These are phyloP conservation scores for Podaxis pistillaris DNA, from an alignment of 768 basidiomycete genomes.

Conservation along the genomic window DNA sequence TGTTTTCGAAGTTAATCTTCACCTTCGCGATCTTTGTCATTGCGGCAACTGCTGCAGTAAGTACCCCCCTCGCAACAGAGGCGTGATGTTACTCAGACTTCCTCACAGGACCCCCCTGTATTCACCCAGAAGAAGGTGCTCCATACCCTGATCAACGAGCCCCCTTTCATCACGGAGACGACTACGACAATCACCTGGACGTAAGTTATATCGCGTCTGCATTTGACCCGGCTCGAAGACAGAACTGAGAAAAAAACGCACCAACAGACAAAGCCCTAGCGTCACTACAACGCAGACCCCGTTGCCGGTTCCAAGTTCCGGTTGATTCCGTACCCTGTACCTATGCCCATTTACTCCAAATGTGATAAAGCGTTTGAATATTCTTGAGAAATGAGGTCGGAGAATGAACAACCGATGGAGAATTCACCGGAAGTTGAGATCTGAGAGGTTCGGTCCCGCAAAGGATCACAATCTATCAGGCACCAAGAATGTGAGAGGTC, in stretches of 20 bases:
- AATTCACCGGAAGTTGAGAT: no score
- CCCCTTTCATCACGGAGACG: slow-evolving; percentile 1
- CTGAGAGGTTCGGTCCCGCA: no score
- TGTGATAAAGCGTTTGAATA: not conserved
- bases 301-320: not conserved
- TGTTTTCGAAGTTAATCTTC: not conserved
- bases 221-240: not conserved
- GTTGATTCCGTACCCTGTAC: not conserved
- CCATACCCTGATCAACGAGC: not conserved
- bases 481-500: not conserved
- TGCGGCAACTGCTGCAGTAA: not conserved
- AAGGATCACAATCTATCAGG: not conserved
- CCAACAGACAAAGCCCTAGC: slow-evolving; percentile 1
- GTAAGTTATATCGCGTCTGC: not conserved
- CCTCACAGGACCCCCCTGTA: not conserved
- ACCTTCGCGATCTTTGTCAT: not conserved
- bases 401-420: not conserved
- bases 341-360: not conserved
- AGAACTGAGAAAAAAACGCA: not conserved
- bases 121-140: slow-evolving; percentile 7
- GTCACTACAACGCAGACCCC: not conserved
- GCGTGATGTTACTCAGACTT: not conserved
- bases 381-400: not conserved
- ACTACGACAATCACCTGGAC: slow-evolving; percentile 9
- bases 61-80: not conserved